Conservation (phyloP, 768 basidiomycete species). For the Calocybe gangraenosa region DNA sequence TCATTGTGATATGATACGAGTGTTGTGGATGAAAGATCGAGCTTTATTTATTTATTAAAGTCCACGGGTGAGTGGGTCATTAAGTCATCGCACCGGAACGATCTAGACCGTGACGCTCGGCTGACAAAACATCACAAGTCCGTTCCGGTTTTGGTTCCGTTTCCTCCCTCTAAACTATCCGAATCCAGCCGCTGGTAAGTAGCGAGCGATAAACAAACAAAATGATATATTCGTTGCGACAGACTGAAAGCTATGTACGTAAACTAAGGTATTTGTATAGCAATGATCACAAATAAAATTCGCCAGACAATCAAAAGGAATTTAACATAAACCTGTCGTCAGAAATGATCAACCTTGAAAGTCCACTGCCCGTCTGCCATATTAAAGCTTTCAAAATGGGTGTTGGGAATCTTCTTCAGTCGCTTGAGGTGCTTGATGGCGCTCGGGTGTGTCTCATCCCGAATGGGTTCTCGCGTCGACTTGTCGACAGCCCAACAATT, state of each 20-base stretch:
- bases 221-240: constrained; percentile 4
- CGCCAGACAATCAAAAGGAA: constrained; percentile 2
- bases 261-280: constrained; percentile 14
- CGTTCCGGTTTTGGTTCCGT: constrained; percentile 1
- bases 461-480: constrained; percentile 86
- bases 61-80: too few species aligned
- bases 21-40: too few species aligned
- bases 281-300: constrained; percentile 10
- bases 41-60: too few species aligned
- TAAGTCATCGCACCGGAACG: too few species aligned
- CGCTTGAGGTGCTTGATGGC: constrained; percentile 74
- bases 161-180: neutral
- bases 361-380: constrained; percentile 84
- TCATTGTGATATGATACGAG: constrained; percentile 23
- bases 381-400: constrained; percentile 80
- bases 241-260: constrained; percentile 4
- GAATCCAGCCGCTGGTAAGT: neutral
- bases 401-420: constrained; percentile 80
- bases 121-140: constrained; percentile 5
- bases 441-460: constrained; percentile 68
- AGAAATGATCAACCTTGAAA: constrained; percentile 94
- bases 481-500: constrained; percentile 90
- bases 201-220: neutral
- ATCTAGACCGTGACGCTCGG: neutral
- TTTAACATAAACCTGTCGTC: constrained; percentile 16